Evolutionary conservation across 768 basidiomycete genomes (phyloP).

Genomic region (Rhodotorula diobovata): DNA sequence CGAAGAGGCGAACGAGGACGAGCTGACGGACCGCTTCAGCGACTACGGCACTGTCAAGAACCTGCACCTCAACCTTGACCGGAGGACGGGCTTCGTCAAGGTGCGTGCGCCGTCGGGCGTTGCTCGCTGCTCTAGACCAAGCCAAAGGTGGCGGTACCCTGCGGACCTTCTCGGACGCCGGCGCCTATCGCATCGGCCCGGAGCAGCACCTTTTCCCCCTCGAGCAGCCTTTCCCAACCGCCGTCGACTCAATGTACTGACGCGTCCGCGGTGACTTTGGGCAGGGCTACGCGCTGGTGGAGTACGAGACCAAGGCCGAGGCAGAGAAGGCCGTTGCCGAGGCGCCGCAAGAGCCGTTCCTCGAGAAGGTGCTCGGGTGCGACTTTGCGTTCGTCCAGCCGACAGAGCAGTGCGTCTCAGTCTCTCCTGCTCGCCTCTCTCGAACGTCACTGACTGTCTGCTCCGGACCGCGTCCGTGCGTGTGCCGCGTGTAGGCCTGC

Average conservation of each 20-base stretch:
- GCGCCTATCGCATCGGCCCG: too few relatives aligned
- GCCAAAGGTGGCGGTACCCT: too few relatives aligned
- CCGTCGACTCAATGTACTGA: too few relatives aligned
- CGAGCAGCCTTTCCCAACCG: too few relatives aligned
- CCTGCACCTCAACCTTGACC: conserved; percentile 90
- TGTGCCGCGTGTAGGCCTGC: not conserved
- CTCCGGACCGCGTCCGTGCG: too few relatives aligned
- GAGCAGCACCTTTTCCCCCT: too few relatives aligned
- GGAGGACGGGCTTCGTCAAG: conserved; percentile 97
- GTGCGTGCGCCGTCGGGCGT: conserved; percentile 53
- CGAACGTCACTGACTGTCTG: too few relatives aligned
- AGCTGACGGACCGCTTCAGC: conserved; percentile 89
- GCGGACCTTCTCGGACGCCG: too few relatives aligned
- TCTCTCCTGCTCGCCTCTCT: too few relatives aligned
- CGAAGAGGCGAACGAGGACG: conserved; percentile 97
- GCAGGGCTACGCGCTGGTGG: conserved; percentile 97
- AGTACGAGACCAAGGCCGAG: conserved; percentile 91
- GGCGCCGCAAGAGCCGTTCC: conserved; percentile 71
- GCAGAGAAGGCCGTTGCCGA: conserved; percentile 90
- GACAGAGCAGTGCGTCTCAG: conserved; percentile 45
- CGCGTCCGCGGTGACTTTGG: not conserved
- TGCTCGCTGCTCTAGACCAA: too few relatives aligned
- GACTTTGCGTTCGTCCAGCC: conserved; percentile 91
- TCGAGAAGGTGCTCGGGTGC: conserved; percentile 82
- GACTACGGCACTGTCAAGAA: conserved; percentile 98